Evolutionary conservation across 2,329 filamentous ascomycete genomes (phyloP), one percentile per base, ranked within the genome.

Genomic region (Trichophyton benhamiae): DNA sequence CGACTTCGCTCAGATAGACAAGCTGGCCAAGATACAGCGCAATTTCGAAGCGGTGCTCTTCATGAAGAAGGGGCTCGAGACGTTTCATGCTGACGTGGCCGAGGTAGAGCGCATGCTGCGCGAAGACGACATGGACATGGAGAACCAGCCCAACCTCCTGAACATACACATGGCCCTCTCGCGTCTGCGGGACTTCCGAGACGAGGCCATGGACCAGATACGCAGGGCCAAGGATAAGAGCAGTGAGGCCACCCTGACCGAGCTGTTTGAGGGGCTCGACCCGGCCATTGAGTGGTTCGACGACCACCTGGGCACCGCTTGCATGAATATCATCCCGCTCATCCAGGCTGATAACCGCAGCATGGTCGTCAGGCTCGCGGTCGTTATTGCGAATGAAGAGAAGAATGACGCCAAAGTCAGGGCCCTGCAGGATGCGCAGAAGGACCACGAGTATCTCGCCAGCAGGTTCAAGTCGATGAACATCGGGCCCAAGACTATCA

Each of bases 191-290:
- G 95, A 99, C 73, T 95, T 99, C 66, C 85, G 91, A 62, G 94
- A 97, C 76, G 89, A 95, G 74, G 92, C 94, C 36, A 91, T 97
- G 83, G 91, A 96, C 70, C 94, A 99, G 80, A 96, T 97, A 71
- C 85, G 87, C 71, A 82, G 86, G 66, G 84, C 87, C 11, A 82
- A 86, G 65, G 89, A 94, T 69, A 73, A 78, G 7, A 86, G 88
- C 66, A 80, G 94, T 63, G 87, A 92, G 72, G 83, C 83, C 58
- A 97, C 92, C 1, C 77, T 99, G 58, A 85, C 91, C 69, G 91
- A 96, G 72, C 92, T 95, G 75, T 99, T 99, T 73, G 81, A 86
- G 61, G 83, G 87, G 20, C 77, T 99, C 61, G 91, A 97, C 75
- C 86, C 89, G 61, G 87, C 91, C 20, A 87, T 99, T 65, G 89